Conservation (phyloP, 441 rosid genomes). For the Hura crepitans region DNA sequence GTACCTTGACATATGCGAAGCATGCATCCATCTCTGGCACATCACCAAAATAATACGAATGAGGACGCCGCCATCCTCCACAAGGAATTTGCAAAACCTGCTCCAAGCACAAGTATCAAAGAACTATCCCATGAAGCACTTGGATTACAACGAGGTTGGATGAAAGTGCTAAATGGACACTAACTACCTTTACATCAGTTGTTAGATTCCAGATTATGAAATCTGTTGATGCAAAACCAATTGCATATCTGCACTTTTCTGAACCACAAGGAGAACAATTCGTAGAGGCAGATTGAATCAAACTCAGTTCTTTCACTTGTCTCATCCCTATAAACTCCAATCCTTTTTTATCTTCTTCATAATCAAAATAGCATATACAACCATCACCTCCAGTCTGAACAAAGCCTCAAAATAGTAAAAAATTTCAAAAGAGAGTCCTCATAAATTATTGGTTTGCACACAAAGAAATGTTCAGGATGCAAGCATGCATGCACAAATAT, state of each 20-base stretch:
- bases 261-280: conserved; percentile 33
- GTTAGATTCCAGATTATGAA: conserved; percentile 79
- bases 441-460: conserved; percentile 4
- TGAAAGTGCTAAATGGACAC: conserved; percentile 15
- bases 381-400: conserved; percentile 95
- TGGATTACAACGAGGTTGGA: not conserved
- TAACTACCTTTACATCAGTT: conserved; percentile 64
- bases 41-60: conserved; percentile 74
- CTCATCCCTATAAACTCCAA: conserved; percentile 88
- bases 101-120: conserved; percentile 26
- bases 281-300: conserved; percentile 59
- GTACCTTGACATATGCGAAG: conserved; percentile 90
- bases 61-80: conserved; percentile 99
- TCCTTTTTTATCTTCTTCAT: conserved; percentile 47
- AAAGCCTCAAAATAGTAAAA: conserved; percentile 24
- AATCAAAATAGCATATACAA: conserved; percentile 84
- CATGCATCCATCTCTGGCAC: conserved; percentile 64
- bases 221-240: conserved; percentile 89
- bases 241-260: conserved; percentile 57
- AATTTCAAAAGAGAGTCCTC: conserved; percentile 8
- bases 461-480: conserved; percentile 8
- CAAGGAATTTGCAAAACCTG: conserved; percentile 92
- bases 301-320: conserved; percentile 80
- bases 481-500: conserved; percentile 4
- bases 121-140: conserved; percentile 8